Evolutionary conservation across 257 asterid species (phyloP), one percentile per base, ranked within the genome.

Genomic region (Mentha longifolia): DNA sequence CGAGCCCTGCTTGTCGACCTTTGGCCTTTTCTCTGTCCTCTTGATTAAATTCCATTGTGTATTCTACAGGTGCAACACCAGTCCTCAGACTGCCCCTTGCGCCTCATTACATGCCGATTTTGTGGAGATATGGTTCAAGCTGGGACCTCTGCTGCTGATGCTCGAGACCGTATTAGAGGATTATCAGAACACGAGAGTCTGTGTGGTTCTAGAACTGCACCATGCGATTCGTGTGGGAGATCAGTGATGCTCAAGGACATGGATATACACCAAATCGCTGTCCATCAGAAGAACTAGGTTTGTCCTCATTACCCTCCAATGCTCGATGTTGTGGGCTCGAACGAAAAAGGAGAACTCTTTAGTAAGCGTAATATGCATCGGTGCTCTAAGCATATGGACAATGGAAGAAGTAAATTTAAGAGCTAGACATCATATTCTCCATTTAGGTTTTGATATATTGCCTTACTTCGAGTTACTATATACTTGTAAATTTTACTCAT

Each of bases 91-190:
- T 94, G 99, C 59, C 85, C 90, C 12, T 33, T 91, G 86, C 86
- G 98, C 67, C 86, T 94, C 37, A 72, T 86, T 65, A 89, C 96
- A 12, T 94, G 99, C 74, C 85, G 85, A 39, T 94, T 89, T 73
- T 94, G 99, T 84, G 99, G 99, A 52, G 99, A 91, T 65, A 94
- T 94, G 98, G 99, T 94, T 56, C 89, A 89, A 74, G 99, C 99
- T 17, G 99, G 99, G 72, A 79, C 76, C 35, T 79, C 74, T 20
- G 93, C 96, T 31, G 85, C 86, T 58, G 97, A 94, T 83, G 92
- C 79, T 0, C 80, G 99, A 42, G 99, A 94, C 72, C 80, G 99
- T 6, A 75, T 94, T 31, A 81, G 96, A 76, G 99, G 99, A 59
- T 78, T 89, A 66, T 78, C 98, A 0, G 98, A 91, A 72, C 99